Conservation (phyloP, 805 yeast species). For the Metschnikowia similis region DNA sequence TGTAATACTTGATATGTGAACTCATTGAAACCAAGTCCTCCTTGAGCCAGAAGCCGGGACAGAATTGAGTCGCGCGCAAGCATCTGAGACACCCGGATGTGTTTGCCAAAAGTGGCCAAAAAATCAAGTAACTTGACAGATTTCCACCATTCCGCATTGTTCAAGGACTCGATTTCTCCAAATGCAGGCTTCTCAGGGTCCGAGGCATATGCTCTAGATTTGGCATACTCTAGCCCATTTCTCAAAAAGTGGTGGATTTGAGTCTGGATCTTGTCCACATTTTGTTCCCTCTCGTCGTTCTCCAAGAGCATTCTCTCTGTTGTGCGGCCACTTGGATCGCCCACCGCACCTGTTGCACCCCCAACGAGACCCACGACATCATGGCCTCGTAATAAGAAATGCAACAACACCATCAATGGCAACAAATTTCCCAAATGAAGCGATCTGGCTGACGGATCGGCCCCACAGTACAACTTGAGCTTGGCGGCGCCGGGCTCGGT, state of each 20-base stretch:
- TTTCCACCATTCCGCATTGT: slow-evolving; percentile 87
- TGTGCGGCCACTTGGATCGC: slow-evolving; percentile 91
- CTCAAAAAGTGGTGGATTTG: slow-evolving; percentile 63
- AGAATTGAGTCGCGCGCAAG: slow-evolving; percentile 83
- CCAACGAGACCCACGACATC: slow-evolving; percentile 81
- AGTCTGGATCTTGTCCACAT: slow-evolving; percentile 52
- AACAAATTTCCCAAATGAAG: slow-evolving; percentile 87
- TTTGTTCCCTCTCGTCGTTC: slow-evolving; percentile 46
- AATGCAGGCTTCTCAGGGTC: slow-evolving; percentile 12
- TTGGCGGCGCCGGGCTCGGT: slow-evolving; percentile 27
- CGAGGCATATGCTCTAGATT: slow-evolving; percentile 38
- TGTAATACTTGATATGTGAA: slow-evolving; percentile 90
- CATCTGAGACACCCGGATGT: slow-evolving; percentile 82
- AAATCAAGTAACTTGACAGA: slow-evolving; percentile 72
- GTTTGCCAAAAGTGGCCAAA: slow-evolving; percentile 68
- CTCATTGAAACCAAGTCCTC: slow-evolving; percentile 89
- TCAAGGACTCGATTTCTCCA: slow-evolving; percentile 45
- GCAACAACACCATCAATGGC: slow-evolving; percentile 81
- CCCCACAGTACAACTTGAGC: slow-evolving; percentile 81
- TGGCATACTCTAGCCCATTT: slow-evolving; percentile 61
- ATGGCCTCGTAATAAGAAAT: slow-evolving; percentile 83
- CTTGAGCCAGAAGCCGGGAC: slow-evolving; percentile 60
- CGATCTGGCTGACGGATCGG: slow-evolving; percentile 91
- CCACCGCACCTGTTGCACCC: slow-evolving; percentile 93
- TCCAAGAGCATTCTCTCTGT: slow-evolving; percentile 67